Base-by-base conservation (phyloP, 1,284 basidiomycete species). In the Agroathelia rolfsii region DNA sequence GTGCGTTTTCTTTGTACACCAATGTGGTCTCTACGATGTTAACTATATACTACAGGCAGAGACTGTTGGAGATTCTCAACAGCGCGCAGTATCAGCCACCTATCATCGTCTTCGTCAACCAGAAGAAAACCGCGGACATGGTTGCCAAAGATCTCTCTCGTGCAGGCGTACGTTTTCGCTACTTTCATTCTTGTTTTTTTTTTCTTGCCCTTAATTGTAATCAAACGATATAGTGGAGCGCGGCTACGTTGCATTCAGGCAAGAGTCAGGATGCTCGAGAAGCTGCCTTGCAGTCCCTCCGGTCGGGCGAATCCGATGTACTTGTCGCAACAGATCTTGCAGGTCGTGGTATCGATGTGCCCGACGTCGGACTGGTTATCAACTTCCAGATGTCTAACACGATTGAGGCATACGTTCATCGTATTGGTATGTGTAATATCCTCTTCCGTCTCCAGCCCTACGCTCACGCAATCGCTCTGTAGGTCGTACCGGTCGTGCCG, bases 31-130 rank as follows among this genome's bases (percentile, higher is more conserved):
- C 18, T 16, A 11, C n/a, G 14, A 30, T 38, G 28, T 49, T 42
- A 36, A 36, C 39, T 23, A 8, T 14, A 12, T 32, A 30, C 27
- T 39, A 13, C 47, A 90, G 86, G 52, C 73, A 79, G 41, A 73
- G 80, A 21, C 59, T 98, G 50, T 58, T 94, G 48, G 88, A 96
- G 46, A 87, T 97, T 46, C 77, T 99, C 52, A 87, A 90, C 60
- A 81, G 74, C 40, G 79, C 76, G 24, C 66, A 72, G 35, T 88
- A 82, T 56, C 59, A 76, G 16, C 77, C 94, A 16, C 95, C 95
- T 1, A 97, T 98, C 50, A 98, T 99, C 44, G 86, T 94, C 9
- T 99, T 98, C 60, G 92, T 96, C 65, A 98, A 97, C 59, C 93
- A 97, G 59, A 98, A 97, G 69, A 94, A 94, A 68, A 93, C 88